A percentile compares a stretch with the other conserved stretches of the same genome.
Conservation (phyloP, 257 asterid species). For the Dorcoceras hygrometricum region DNA sequence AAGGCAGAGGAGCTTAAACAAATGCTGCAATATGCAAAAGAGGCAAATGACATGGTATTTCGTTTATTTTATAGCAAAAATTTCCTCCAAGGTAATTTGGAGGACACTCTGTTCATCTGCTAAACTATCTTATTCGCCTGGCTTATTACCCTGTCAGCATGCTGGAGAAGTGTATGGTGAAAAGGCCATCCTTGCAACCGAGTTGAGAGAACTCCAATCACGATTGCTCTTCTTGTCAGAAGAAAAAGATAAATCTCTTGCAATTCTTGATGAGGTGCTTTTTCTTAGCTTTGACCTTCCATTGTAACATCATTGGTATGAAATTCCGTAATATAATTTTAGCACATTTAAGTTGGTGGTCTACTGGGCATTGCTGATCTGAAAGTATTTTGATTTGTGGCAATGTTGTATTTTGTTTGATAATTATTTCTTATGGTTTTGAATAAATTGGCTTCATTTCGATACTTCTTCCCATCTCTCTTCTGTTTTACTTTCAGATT, state of each 20-base stretch:
- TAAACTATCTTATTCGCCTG: background rate
- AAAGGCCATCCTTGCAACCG: conserved; percentile 81
- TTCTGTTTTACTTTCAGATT: background rate
- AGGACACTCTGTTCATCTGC: conserved; percentile 13
- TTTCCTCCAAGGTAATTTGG: conserved; percentile 4
- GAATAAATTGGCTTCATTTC: background rate
- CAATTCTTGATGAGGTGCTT: conserved; percentile 65
- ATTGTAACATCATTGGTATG: background rate
- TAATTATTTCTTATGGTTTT: conserved; percentile 2
- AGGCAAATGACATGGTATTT: conserved; percentile 68
- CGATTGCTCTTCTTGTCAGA: conserved; percentile 71
- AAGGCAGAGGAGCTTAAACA: conserved; percentile 58
- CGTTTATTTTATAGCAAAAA: conserved; percentile 18
- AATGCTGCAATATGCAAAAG: conserved; percentile 59
- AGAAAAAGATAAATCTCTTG: conserved; percentile 76
- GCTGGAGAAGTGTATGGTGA: conserved; percentile 95
- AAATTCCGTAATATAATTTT: background rate
- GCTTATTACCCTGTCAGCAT: conserved; percentile 41
- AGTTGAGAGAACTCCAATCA: conserved; percentile 84
- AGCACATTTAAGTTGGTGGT: conserved; percentile 2
- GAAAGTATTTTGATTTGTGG: background rate
- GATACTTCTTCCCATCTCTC: background rate
- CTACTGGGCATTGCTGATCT: background rate
- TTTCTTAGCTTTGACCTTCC: conserved; percentile 4
- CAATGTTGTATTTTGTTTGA: background rate